Percentiles rank a stretch among this genome's conserved stretches.
These are phyloP conservation scores for Phaeosphaeria sp. DNA, from an alignment of 2,329 filamentous ascomycete genomes.

Conservation along the genomic window DNA sequence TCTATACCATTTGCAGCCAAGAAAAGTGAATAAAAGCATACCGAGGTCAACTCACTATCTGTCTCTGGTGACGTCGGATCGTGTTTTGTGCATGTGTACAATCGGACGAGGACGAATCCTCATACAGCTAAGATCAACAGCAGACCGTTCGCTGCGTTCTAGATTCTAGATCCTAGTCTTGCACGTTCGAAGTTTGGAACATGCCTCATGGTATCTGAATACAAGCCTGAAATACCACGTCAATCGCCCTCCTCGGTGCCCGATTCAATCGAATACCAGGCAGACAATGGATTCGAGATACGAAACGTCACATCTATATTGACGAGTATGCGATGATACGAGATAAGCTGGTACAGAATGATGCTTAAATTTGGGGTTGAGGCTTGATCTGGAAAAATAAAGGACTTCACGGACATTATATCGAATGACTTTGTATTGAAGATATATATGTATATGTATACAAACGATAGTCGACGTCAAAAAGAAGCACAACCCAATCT, in stretches of 20 bases:
- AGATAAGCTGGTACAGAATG: neutral
- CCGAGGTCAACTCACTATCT: neutral
- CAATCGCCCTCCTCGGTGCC: neutral
- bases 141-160: neutral
- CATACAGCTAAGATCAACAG: neutral
- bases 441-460: neutral
- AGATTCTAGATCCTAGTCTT: too few relatives aligned
- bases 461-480: too few relatives aligned
- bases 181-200: too few relatives aligned
- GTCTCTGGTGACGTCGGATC: neutral
- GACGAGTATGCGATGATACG: neutral
- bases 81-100: neutral
- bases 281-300: neutral
- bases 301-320: neutral
- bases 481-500: too few relatives aligned
- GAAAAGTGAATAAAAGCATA: neutral
- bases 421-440: neutral
- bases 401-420: neutral
- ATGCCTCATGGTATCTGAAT: too few relatives aligned
- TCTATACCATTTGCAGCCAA: neutral
- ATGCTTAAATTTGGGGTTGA: neutral
- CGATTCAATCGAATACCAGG: neutral
- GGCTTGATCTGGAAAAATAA: neutral
- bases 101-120: neutral
- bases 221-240: neutral